Evolutionary conservation across 2,329 filamentous ascomycete genomes (phyloP).

Genomic region (Amauroascus verrucosus): DNA sequence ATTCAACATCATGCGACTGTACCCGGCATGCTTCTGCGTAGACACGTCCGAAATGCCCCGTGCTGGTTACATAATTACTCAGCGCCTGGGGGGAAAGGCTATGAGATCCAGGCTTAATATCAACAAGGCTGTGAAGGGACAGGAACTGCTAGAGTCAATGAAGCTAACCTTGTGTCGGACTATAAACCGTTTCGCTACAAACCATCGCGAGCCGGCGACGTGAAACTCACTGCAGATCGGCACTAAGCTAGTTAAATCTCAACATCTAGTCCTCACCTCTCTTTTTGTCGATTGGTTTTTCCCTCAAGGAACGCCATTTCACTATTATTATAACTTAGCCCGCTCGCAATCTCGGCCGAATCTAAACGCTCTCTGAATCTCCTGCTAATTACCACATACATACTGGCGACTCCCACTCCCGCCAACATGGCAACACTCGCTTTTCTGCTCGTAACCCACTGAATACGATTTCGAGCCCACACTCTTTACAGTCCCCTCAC

Average conservation of each 20-base stretch:
- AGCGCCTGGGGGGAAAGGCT: background rate
- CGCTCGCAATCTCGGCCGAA: conserved; percentile 1
- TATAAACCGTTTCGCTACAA: background rate
- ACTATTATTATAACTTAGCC: background rate
- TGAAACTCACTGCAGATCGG: conserved; percentile 6
- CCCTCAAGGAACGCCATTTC: background rate
- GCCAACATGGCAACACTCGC: background rate
- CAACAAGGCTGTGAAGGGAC: background rate
- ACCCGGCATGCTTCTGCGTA: background rate
- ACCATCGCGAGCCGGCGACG: background rate
- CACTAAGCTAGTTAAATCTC: conserved; percentile 4
- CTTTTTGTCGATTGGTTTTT: background rate
- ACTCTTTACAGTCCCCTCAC: background rate
- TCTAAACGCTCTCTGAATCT: background rate
- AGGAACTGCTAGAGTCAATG: background rate
- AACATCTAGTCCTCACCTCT: background rate
- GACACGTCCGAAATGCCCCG: background rate
- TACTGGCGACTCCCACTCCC: background rate
- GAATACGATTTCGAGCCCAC: background rate
- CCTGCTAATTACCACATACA: too few species aligned
- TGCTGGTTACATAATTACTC: background rate
- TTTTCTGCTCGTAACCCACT: background rate
- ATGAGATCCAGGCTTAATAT: background rate
- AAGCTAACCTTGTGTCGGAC: background rate
- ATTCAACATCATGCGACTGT: background rate